Percentiles rank a stretch among this genome's conserved stretches.
Conservation (phyloP, 1,139 yeast species). For the Taphrina deformans region DNA sequence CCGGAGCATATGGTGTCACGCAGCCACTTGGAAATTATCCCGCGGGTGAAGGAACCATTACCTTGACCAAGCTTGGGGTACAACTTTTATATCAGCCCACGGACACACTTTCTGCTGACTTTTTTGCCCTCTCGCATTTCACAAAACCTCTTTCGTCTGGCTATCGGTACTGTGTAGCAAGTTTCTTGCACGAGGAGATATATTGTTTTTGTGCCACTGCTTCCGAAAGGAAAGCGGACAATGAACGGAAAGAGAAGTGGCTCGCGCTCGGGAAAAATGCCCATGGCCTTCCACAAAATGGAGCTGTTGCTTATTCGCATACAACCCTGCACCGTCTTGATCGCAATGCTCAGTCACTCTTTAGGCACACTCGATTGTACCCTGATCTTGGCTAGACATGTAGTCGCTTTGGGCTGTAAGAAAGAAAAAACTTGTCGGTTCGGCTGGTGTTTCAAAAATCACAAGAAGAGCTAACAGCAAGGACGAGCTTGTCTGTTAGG, state of each 20-base stretch:
- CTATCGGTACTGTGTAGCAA: not conserved
- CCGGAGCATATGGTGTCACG: not conserved
- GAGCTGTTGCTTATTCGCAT: not conserved
- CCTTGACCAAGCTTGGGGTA: not conserved
- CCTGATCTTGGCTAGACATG: not conserved
- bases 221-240: not conserved
- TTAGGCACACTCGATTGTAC: not conserved
- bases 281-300: not conserved
- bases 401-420: not conserved
- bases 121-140: not conserved
- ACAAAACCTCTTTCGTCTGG: not conserved
- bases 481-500: not conserved
- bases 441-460: slow-evolving; percentile 1
- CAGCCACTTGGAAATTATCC: not conserved
- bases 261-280: no score
- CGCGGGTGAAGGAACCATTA: not conserved
- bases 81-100: not conserved
- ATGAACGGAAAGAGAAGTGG: not conserved
- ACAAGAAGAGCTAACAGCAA: slow-evolving; percentile 2
- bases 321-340: not conserved
- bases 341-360: not conserved
- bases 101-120: not conserved
- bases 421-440: not conserved
- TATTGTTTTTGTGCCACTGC: not conserved
- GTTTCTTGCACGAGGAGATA: not conserved